Evolutionary conservation across 1,139 yeast genomes (phyloP).

Genomic region (Kodamaea ohmeri): DNA sequence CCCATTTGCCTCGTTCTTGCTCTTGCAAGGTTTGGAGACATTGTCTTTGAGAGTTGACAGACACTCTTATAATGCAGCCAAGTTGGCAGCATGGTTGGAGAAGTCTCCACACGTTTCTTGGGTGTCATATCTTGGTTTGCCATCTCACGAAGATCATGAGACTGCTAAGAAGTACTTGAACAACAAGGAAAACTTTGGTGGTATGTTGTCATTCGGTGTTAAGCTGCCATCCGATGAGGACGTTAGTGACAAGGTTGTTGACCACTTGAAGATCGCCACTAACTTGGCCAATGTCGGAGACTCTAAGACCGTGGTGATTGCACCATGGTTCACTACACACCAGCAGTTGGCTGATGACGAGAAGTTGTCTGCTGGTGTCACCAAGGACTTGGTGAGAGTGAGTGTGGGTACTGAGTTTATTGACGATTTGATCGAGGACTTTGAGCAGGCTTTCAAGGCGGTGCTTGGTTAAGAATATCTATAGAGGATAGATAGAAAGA

Average conservation of each 20-base stretch:
- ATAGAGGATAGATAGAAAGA: background rate
- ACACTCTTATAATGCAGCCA: constrained; percentile 81
- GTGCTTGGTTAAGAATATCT: constrained; percentile 40
- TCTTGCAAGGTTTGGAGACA: constrained; percentile 91
- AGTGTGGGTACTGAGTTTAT: constrained; percentile 88
- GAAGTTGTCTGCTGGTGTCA: constrained; percentile 77
- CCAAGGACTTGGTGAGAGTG: constrained; percentile 82
- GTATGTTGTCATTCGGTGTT: constrained; percentile 85
- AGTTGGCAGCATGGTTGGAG: constrained; percentile 76
- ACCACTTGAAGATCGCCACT: constrained; percentile 75
- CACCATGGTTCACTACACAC: constrained; percentile 95
- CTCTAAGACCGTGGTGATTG: constrained; percentile 88
- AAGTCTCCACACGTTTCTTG: constrained; percentile 69
- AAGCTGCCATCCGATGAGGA: constrained; percentile 64
- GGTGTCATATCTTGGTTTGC: constrained; percentile 92
- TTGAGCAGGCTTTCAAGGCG: constrained; percentile 71
- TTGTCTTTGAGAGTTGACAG: constrained; percentile 90
- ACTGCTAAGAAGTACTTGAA: constrained; percentile 76
- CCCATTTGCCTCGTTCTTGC: constrained; percentile 85
- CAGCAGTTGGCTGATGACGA: constrained; percentile 84
- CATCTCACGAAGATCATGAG: constrained; percentile 78
- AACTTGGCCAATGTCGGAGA: constrained; percentile 97
- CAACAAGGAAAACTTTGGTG: constrained; percentile 69
- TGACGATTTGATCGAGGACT: constrained; percentile 84
- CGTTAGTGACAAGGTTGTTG: constrained; percentile 81